phyloP scores from a whole-genome alignment of 306 rosid species.

The Prunus campanulata region DNA sequence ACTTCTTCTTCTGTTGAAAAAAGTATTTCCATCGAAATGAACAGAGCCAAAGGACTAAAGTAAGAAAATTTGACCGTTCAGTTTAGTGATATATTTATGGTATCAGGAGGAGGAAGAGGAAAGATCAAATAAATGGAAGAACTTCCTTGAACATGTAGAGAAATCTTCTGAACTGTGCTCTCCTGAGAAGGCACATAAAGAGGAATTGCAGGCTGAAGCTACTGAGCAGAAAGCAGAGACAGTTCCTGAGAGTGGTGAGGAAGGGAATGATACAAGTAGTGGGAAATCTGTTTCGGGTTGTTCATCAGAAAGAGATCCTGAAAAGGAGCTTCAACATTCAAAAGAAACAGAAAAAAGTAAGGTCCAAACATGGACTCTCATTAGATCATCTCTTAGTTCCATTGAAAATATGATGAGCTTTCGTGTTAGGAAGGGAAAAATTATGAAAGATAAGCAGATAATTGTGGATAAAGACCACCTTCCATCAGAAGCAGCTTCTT shows the following conservation, averaged over 20 bases:
- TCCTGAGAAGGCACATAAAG: conserved; percentile 36
- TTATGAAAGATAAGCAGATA: conserved; percentile 34
- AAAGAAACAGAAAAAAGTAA: conserved; percentile 42
- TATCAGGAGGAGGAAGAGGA: conserved; percentile 89
- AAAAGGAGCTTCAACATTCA: conserved; percentile 41
- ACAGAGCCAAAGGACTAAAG: neutral
- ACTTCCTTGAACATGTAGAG: conserved; percentile 59
- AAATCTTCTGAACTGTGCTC: conserved; percentile 35
- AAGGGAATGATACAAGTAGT: conserved; percentile 37
- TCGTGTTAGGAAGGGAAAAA: conserved; percentile 47
- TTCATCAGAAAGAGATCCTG: conserved; percentile 39
- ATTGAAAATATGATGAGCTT: conserved; percentile 62
- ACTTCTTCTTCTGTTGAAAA: neutral
- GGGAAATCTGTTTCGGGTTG: conserved; percentile 32
- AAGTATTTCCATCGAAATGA: neutral
- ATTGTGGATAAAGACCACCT: conserved; percentile 30
- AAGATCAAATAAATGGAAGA: conserved; percentile 68
- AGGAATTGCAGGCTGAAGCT: conserved; percentile 37
- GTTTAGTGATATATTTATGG: conserved; percentile 29
- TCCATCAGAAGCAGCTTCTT: conserved; percentile 42
- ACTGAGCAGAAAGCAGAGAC: conserved; percentile 38
- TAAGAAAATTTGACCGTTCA: neutral
- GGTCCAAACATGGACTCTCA: conserved; percentile 61
- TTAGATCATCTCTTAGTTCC: conserved; percentile 55
- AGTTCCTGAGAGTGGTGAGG: conserved; percentile 29